phyloP scores from a whole-genome alignment of 352 stramenopile species.

The Aphanomyces euteiches region DNA sequence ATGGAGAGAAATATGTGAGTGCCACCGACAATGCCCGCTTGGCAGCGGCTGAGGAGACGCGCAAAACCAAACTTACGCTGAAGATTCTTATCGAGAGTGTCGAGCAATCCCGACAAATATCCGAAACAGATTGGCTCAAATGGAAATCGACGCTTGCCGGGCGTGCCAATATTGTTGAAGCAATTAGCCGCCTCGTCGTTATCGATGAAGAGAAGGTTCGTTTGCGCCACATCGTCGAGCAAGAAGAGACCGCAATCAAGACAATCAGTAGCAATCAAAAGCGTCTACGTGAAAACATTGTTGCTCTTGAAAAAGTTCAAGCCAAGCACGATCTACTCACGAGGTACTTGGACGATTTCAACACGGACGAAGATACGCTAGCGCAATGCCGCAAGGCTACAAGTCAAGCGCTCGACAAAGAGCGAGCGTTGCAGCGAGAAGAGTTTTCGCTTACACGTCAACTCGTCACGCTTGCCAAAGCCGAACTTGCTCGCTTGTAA shows the following conservation, averaged over 20 bases:
- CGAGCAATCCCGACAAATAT: neutral
- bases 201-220: neutral
- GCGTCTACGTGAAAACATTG: constrained; percentile 14
- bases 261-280: constrained; percentile 13
- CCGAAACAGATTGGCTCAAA: neutral
- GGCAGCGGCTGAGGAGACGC: neutral
- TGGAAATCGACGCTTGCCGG: neutral
- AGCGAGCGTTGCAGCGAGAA: neutral
- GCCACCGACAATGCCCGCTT: neutral
- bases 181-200: neutral
- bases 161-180: neutral
- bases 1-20: neutral
- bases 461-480: neutral
- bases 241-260: neutral
- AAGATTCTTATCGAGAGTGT: neutral
- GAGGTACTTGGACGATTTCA: constrained; percentile 24
- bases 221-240: neutral
- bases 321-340: constrained; percentile 16
- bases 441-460: neutral
- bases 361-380: constrained; percentile 23
- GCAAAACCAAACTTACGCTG: neutral
- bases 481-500: neutral
- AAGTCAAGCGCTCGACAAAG: neutral
- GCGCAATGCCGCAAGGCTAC: neutral
- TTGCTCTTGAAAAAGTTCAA: constrained; percentile 22